phyloP scores from a whole-genome alignment of 805 yeast species.

The Lipomyces yamanashiensis region DNA sequence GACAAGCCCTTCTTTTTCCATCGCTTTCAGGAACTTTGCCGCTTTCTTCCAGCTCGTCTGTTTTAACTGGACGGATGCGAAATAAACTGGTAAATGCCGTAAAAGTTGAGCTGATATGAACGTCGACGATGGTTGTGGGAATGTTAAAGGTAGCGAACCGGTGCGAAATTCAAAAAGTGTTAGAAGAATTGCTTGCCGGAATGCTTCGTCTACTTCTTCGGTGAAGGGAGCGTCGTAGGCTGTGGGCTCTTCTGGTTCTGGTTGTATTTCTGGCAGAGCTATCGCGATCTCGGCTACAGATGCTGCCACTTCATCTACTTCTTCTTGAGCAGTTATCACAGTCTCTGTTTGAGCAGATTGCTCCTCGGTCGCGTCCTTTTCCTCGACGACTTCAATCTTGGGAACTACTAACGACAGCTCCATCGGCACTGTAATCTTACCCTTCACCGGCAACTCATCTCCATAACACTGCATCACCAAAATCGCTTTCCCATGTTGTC shows the following conservation, averaged over 20 bases:
- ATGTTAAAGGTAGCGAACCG: conserved; percentile 45
- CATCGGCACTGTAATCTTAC: conserved; percentile 52
- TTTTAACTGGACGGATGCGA: conserved; percentile 55
- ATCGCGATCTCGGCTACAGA: conserved; percentile 11
- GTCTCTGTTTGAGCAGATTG: background rate
- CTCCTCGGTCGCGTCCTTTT: conserved; percentile 10
- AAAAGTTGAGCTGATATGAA: conserved; percentile 74
- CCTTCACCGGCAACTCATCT: conserved; percentile 62
- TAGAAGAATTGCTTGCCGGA: conserved; percentile 70
- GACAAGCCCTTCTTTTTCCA: conserved; percentile 75
- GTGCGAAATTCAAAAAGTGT: conserved; percentile 58
- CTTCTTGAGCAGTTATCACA: background rate
- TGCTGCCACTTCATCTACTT: conserved; percentile 5
- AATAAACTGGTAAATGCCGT: conserved; percentile 64
- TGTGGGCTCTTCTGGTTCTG: background rate
- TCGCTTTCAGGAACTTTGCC: conserved; percentile 79
- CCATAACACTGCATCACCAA: conserved; percentile 66
- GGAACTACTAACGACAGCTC: conserved; percentile 42
- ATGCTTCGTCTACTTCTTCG: conserved; percentile 73
- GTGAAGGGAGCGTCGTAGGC: conserved; percentile 30
- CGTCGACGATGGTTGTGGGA: conserved; percentile 74
- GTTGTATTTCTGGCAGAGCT: too few species aligned
- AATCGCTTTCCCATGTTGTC: conserved; percentile 79
- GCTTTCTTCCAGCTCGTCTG: conserved; percentile 90
- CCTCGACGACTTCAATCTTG: conserved; percentile 19